A percentile compares a stretch with the other conserved stretches of the same genome.
These are phyloP conservation scores for Blastobotrys peoriensis DNA, from an alignment of 805 yeast species.

Conservation along the genomic window DNA sequence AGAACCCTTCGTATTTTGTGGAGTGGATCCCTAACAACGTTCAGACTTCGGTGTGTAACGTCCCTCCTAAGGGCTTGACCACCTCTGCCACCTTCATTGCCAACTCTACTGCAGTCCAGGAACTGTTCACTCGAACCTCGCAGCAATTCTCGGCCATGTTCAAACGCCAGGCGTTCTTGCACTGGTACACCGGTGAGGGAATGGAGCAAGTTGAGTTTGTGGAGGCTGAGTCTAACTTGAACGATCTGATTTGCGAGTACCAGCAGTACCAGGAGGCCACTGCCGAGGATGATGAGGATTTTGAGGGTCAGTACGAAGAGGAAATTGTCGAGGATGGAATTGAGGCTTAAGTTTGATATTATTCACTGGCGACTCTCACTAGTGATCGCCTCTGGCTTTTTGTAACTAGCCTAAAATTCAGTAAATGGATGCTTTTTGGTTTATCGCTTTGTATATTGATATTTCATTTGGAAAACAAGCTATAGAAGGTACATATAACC, in stretches of 20 bases:
- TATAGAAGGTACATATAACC: too few species aligned
- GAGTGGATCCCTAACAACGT: constrained; percentile 98
- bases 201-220: constrained; percentile 95
- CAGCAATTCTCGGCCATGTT: constrained; percentile 91
- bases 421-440: too few species aligned
- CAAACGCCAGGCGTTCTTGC: constrained; percentile 90
- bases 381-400: too few species aligned
- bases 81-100: constrained; percentile 93
- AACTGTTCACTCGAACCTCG: constrained; percentile 83
- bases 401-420: too few species aligned
- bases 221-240: constrained; percentile 91
- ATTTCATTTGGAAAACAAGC: too few species aligned
- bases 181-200: constrained; percentile 95
- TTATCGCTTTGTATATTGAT: too few species aligned
- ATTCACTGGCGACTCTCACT: too few species aligned
- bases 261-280: constrained; percentile 92
- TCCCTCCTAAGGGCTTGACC: constrained; percentile 79
- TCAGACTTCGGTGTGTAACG: constrained; percentile 90
- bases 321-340: background rate
- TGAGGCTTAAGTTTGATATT: background rate
- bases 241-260: constrained; percentile 83
- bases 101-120: constrained; percentile 91
- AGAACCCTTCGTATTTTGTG: constrained; percentile 76
- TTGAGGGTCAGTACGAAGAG: constrained; percentile 13
- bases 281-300: constrained; percentile 68